A percentile compares a stretch with the other conserved stretches of the same genome.
These are phyloP conservation scores for Euphorbia tirucalli DNA, from an alignment of 345 rosid species.

Conservation along the genomic window DNA sequence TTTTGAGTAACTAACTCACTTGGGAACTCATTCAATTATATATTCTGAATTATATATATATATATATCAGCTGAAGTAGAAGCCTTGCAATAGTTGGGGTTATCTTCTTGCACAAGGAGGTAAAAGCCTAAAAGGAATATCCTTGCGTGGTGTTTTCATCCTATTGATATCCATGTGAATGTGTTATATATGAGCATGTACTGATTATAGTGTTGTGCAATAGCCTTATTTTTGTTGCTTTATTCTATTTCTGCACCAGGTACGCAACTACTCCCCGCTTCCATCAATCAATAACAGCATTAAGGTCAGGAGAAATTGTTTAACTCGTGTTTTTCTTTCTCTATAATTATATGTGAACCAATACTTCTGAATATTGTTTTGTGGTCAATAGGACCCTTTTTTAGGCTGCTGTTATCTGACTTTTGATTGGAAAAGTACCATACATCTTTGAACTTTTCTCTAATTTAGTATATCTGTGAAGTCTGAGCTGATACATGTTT, in stretches of 20 bases:
- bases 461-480: not conserved
- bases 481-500: not conserved
- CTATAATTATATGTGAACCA: not conserved
- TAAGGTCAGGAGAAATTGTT: slow-evolving; percentile 51
- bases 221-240: slow-evolving; percentile 3
- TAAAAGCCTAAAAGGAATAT: not conserved
- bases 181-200: not conserved
- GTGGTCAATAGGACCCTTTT: not conserved
- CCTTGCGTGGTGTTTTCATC: not conserved
- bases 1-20: too few species aligned
- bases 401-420: not conserved
- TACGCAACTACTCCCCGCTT: slow-evolving; percentile 66
- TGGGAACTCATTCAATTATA: too few species aligned
- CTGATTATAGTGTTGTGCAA: not conserved
- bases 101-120: too few species aligned
- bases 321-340: not conserved
- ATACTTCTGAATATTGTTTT: not conserved
- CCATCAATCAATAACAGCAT: slow-evolving; percentile 90
- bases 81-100: not conserved
- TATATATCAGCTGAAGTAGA: not conserved
- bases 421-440: not conserved
- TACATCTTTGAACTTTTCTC: not conserved
- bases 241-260: slow-evolving; percentile 41
- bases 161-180: not conserved
- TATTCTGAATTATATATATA: too few species aligned